A percentile compares a stretch with the other conserved stretches of the same genome.
phyloP scores from a whole-genome alignment of 768 basidiomycete genomes.

The Cantharellus cinnabarinus region DNA sequence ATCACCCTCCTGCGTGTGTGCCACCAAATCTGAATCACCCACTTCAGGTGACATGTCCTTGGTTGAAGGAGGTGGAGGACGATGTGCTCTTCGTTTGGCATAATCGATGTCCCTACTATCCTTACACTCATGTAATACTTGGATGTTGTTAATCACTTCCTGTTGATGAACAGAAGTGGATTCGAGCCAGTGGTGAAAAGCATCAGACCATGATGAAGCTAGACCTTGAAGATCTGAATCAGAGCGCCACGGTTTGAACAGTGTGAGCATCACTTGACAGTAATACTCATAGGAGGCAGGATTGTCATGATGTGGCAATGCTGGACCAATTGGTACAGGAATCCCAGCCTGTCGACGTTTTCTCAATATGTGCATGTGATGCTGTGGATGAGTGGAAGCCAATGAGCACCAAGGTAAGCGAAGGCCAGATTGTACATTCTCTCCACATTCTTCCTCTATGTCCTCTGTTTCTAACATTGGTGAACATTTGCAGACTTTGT shows the following conservation, averaged over 20 bases:
- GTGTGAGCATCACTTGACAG: slow-evolving; percentile 21
- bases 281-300: slow-evolving; percentile 11
- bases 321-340: slow-evolving; percentile 19
- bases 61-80: too few relatives aligned
- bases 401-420: slow-evolving; percentile 7
- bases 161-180: background rate
- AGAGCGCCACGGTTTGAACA: slow-evolving; percentile 25
- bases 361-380: slow-evolving; percentile 10
- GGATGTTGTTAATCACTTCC: background rate
- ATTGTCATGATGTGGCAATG: slow-evolving; percentile 17
- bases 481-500: background rate
- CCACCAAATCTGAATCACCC: too few relatives aligned
- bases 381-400: slow-evolving; percentile 11
- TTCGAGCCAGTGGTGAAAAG: slow-evolving; percentile 11
- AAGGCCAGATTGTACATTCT: slow-evolving; percentile 1
- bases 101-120: background rate
- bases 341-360: slow-evolving; percentile 8
- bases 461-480: background rate
- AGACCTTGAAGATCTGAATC: slow-evolving; percentile 12
- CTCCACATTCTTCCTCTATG: slow-evolving; percentile 11
- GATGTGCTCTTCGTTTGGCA: background rate
- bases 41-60: too few relatives aligned
- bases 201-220: slow-evolving; percentile 15
- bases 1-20: too few relatives aligned
- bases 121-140: background rate